These are phyloP conservation scores for Melampsora americana DNA, from an alignment of 1,284 basidiomycete species.

Conservation along the genomic window DNA sequence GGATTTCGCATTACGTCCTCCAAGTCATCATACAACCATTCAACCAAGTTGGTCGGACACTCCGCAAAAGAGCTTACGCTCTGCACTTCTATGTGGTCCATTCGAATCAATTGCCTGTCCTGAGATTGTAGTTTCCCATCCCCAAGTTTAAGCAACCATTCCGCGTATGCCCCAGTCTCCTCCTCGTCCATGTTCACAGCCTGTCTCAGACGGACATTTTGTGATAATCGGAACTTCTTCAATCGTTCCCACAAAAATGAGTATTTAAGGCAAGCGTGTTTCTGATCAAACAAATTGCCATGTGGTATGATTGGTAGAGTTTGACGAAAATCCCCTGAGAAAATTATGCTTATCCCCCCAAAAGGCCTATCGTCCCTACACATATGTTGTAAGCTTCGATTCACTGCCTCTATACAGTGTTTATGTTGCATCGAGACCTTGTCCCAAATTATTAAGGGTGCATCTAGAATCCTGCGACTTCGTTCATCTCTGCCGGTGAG, in stretches of 20 bases:
- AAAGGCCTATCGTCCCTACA: not conserved
- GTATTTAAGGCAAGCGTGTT: too few species aligned
- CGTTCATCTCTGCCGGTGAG: not conserved
- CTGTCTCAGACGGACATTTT: not conserved
- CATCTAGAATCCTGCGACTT: not conserved
- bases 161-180: not conserved
- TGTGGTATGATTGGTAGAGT: too few species aligned
- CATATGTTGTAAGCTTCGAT: not conserved
- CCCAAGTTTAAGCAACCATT: not conserved
- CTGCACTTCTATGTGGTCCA: too few species aligned
- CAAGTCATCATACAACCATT: too few species aligned
- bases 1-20: too few species aligned
- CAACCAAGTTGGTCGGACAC: too few species aligned
- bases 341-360: constrained; percentile 5
- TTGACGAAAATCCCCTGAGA: constrained; percentile 13
- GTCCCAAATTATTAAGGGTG: constrained; percentile 2
- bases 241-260: too few species aligned
- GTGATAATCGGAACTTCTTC: too few species aligned
- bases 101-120: not conserved
- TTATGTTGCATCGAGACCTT: constrained; percentile 11
- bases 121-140: not conserved
- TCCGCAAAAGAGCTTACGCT: too few species aligned
- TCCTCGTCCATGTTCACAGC: not conserved
- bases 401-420: constrained; percentile 22
- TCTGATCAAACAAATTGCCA: too few species aligned